A percentile compares a stretch with the other conserved stretches of the same genome.
These are phyloP conservation scores for Lipomyces yamanashiensis DNA, from an alignment of 805 yeast species.

Conservation along the genomic window DNA sequence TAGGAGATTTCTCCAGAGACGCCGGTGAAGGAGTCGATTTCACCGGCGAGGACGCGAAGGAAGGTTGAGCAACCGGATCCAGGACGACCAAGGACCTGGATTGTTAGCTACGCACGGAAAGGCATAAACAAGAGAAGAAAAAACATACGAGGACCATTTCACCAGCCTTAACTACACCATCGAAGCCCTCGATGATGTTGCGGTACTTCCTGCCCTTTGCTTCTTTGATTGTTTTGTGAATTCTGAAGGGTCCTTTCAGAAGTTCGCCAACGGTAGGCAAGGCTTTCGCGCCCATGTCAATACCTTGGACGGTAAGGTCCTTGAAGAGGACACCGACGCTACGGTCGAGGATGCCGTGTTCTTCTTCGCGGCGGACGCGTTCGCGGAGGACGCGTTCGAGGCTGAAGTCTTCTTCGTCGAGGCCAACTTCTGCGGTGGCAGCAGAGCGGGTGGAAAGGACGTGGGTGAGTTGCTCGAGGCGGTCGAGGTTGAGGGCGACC, in stretches of 20 bases:
- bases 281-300: conserved; percentile 53
- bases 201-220: conserved; percentile 18
- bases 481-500: conserved; percentile 11
- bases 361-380: conserved; percentile 32
- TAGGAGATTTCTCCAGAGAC: conserved; percentile 62
- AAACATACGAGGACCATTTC: conserved; percentile 59
- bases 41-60: conserved; percentile 75
- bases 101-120: no score
- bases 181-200: conserved; percentile 48
- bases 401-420: conserved; percentile 44
- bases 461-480: conserved; percentile 38
- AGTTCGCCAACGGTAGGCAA: conserved; percentile 54
- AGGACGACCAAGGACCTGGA: conserved; percentile 67
- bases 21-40: conserved; percentile 53
- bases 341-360: conserved; percentile 46
- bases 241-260: conserved; percentile 38
- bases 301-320: conserved; percentile 51
- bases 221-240: neutral
- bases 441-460: conserved; percentile 39
- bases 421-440: conserved; percentile 36
- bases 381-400: conserved; percentile 40
- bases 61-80: conserved; percentile 74
- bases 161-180: conserved; percentile 64
- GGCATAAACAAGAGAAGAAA: neutral
- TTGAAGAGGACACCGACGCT: conserved; percentile 46